These are phyloP conservation scores for Emmonsiellopsis sp. DNA, from an alignment of 2,329 filamentous ascomycete species.

Conservation along the genomic window DNA sequence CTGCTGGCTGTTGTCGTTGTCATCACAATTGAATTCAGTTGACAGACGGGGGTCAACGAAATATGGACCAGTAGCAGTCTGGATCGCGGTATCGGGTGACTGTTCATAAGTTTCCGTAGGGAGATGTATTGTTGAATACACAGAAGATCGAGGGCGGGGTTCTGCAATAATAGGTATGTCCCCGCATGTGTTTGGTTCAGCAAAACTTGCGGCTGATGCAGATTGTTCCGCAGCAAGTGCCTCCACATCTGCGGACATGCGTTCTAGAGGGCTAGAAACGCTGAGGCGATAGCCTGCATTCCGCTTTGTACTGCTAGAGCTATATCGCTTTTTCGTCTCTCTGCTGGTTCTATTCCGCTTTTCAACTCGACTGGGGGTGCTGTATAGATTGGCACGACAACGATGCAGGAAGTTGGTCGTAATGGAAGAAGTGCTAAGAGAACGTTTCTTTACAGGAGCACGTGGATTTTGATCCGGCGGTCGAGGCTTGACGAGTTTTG, in stretches of 20 bases:
- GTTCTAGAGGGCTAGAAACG: background rate
- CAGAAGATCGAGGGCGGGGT: background rate
- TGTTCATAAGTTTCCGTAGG: background rate
- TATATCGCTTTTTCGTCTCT: slow-evolving; percentile 1
- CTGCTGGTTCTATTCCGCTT: slow-evolving; percentile 6
- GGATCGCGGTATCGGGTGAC: no score
- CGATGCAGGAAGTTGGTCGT: slow-evolving; percentile 3
- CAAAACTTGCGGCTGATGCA: background rate
- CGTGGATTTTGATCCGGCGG: background rate
- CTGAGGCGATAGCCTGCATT: background rate
- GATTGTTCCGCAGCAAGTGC: background rate
- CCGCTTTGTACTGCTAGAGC: background rate
- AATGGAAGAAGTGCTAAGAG: background rate
- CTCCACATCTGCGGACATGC: background rate
- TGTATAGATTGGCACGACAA: slow-evolving; percentile 7
- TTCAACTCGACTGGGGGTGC: slow-evolving; percentile 5
- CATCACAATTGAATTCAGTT: background rate
- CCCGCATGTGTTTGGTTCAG: background rate
- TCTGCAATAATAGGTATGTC: no score
- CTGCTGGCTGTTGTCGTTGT: background rate
- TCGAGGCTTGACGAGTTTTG: background rate
- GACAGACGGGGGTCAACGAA: background rate
- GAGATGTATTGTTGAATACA: background rate
- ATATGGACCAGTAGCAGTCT: background rate
- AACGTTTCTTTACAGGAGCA: background rate